Evolutionary conservation across 2,329 filamentous ascomycete genomes (phyloP).

Genomic region (Thielaviopsis musarum): DNA sequence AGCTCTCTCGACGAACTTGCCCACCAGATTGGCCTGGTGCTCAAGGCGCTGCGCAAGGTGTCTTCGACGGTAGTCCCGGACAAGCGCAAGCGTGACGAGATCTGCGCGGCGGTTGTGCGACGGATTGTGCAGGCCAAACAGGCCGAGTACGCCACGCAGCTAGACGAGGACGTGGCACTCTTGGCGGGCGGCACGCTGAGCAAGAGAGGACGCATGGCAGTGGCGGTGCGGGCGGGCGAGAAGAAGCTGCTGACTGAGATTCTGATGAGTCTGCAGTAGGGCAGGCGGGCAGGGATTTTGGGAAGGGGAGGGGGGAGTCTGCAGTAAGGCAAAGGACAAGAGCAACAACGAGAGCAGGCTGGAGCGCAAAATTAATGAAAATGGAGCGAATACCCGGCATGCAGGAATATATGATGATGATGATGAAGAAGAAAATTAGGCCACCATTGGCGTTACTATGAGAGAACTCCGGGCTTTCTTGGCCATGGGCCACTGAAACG

Average conservation of each 20-base stretch:
- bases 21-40: constrained; percentile 31
- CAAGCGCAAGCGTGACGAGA: constrained; percentile 32
- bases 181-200: constrained; percentile 18
- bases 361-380: no score
- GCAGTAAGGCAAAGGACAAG: no score
- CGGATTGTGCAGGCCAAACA: constrained; percentile 23
- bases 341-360: no score
- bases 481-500: no score
- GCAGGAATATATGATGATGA: no score
- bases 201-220: constrained; percentile 39
- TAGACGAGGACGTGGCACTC: constrained; percentile 24
- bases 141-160: constrained; percentile 26
- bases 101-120: constrained; percentile 25
- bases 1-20: constrained; percentile 33
- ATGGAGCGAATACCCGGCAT: no score
- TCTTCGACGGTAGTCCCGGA: constrained; percentile 27
- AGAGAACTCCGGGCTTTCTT: no score
- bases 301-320: constrained; percentile 16
- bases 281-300: no score
- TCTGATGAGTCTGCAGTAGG: constrained; percentile 20
- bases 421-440: no score
- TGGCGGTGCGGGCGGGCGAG: constrained; percentile 53
- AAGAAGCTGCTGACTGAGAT: constrained; percentile 47
- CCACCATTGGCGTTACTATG: no score
- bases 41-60: constrained; percentile 32